phyloP scores from a whole-genome alignment of 441 rosid genomes.

The Aquilaria agallochum region DNA sequence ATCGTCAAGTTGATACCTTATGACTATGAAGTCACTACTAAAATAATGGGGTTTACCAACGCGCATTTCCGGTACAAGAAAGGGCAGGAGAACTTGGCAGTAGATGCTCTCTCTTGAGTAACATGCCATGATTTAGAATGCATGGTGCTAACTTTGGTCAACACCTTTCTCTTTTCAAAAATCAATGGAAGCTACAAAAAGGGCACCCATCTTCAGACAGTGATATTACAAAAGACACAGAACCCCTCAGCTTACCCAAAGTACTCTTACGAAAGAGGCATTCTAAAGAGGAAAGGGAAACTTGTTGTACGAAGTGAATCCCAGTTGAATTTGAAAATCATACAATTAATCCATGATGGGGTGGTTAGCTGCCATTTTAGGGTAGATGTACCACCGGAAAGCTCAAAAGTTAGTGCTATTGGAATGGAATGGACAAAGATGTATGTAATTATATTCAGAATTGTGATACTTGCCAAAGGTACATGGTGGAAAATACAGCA shows the following conservation, averaged over 20 bases:
- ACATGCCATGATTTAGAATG: no score
- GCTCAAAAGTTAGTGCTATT: background rate
- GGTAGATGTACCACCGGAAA: background rate
- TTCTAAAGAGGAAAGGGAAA: background rate
- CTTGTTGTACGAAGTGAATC: background rate
- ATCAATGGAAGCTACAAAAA: background rate
- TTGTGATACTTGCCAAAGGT: background rate
- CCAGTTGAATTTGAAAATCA: no score
- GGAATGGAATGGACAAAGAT: background rate
- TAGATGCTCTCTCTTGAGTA: background rate
- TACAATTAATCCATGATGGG: background rate
- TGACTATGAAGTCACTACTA: background rate
- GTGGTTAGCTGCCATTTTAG: background rate
- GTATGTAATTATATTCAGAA: background rate
- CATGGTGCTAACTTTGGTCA: no score
- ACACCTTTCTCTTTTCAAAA: no score
- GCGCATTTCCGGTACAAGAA: background rate
- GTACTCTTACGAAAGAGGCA: background rate
- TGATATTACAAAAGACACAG: background rate
- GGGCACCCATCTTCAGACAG: background rate
- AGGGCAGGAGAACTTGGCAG: background rate
- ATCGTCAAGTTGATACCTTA: no score
- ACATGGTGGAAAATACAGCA: background rate
- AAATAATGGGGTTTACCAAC: no score
- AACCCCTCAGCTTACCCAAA: background rate